Evolutionary conservation across 1,139 yeast genomes (phyloP), one percentile per base, ranked within the genome.

Genomic region (Entelexis paramagnoliae): DNA sequence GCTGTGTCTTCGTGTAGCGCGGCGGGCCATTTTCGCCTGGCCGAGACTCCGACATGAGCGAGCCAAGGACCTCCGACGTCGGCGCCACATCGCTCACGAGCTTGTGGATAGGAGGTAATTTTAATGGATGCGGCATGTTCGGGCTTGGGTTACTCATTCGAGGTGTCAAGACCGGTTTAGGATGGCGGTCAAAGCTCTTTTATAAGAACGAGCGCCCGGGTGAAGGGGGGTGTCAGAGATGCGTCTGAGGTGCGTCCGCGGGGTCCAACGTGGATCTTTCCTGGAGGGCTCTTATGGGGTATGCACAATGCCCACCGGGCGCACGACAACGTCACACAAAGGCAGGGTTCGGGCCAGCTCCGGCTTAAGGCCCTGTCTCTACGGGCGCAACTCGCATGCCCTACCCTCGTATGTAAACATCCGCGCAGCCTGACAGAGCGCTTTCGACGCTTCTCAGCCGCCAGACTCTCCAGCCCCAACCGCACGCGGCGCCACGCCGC

Each of bases 81-180:
- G 59, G 53, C 4, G 48, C 54, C 14, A 58, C 52, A 33, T 58
- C 60, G 8, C 55, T 48, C 19, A 59, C 59, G 30, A 59, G 56
- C 34, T 52, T 51, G 50, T 57, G 57, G 22, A 59, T 58, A 5
- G 60, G 47, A 10, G 62, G 62, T 17, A 59, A 50, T 35, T 40
- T 42, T 9, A 55, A 46, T 16, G 51, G 19, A 4, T 10, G 38
- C 6, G 39, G 29, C 47, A 24, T 32, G 4, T 22, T n/a, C 17
- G 22, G 39, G 11, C 14, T 19, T 24, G 46, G 19, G 32, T 32
- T 14, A 33, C 47, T 24, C 46, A 32, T 29, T 22, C 10, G 4
- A 22, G 7, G 35, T 41, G 22, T 19, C 35, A 19, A 17, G 26
- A 1, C 45, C 19, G 9, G 17, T 20, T 17, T 5, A 8, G 29